Conservation (phyloP, 2,329 filamentous ascomycete species). For the Pezicula neosporulosa region DNA sequence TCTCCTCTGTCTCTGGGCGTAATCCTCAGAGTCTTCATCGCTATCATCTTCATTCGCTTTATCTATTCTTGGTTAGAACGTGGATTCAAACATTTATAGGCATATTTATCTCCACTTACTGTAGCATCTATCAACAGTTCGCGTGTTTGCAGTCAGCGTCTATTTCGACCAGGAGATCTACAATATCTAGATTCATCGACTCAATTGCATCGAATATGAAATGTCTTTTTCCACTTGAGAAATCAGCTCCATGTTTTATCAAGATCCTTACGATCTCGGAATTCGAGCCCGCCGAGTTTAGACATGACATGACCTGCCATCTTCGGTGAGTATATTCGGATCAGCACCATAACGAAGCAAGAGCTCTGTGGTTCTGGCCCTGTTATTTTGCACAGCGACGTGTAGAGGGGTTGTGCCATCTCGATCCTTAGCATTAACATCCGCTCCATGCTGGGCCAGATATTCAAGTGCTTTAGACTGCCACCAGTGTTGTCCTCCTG, state of each 20-base stretch:
- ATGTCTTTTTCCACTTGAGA: background rate
- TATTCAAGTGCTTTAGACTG: slow-evolving; percentile 5
- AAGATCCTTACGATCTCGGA: background rate
- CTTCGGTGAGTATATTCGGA: slow-evolving; percentile 1
- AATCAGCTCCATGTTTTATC: slow-evolving; percentile 1
- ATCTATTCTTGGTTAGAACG: background rate
- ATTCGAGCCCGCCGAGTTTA: background rate
- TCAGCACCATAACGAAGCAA: slow-evolving; percentile 6
- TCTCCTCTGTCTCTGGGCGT: too few relatives aligned
- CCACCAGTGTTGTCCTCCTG: slow-evolving; percentile 4
- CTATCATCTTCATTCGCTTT: background rate
- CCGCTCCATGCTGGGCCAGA: background rate
- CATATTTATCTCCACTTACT: background rate
- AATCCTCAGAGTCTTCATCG: background rate
- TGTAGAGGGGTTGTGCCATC: slow-evolving; percentile 3
- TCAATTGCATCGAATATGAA: background rate
- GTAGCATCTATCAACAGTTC: background rate
- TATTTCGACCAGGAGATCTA: background rate
- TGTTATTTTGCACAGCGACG: background rate
- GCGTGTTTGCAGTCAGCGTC: slow-evolving; percentile 1
- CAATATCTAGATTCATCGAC: background rate
- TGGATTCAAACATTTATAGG: too few relatives aligned
- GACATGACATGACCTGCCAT: slow-evolving; percentile 1
- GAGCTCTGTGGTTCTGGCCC: background rate
- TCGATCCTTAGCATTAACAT: slow-evolving; percentile 2